Conservation (phyloP, 176 grass and related monocot species). For the Cocos nucifera region DNA sequence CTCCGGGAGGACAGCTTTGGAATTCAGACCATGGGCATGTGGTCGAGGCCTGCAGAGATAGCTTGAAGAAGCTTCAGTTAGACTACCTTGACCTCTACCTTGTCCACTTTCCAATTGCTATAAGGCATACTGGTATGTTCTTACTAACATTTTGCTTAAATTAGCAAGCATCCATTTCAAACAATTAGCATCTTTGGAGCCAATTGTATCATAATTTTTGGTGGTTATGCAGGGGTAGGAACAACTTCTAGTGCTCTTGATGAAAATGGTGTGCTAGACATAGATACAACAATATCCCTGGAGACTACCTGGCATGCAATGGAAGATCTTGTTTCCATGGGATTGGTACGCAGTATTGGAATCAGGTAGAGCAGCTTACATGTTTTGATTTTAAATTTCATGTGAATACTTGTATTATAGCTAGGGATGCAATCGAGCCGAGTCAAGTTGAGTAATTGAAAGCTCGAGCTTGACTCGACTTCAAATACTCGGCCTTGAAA, state of each 20-base stretch:
- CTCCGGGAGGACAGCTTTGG: slow-evolving; percentile 37
- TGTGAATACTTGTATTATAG: too few species aligned
- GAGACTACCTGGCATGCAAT: slow-evolving; percentile 99
- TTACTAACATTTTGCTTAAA: not conserved
- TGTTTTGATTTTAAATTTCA: too few species aligned
- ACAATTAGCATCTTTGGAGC: too few species aligned
- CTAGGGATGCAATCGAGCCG: too few species aligned
- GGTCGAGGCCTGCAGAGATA: slow-evolving; percentile 62
- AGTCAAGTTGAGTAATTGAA: too few species aligned
- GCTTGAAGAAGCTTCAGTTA: slow-evolving; percentile 67
- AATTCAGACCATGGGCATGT: slow-evolving; percentile 88
- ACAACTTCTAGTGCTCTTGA: slow-evolving; percentile 60
- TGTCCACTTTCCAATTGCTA: slow-evolving; percentile 75
- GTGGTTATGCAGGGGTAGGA: slow-evolving; percentile 49
- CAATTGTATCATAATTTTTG: not conserved
- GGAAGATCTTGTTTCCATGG: slow-evolving; percentile 83
- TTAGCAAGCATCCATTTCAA: not conserved
- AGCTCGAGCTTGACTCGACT: too few species aligned
- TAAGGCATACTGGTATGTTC: slow-evolving; percentile 52
- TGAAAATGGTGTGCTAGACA: slow-evolving; percentile 86
- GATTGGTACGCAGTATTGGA: slow-evolving; percentile 69
- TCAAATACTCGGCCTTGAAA: too few species aligned
- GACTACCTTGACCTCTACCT: slow-evolving; percentile 87
- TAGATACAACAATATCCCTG: slow-evolving; percentile 77
- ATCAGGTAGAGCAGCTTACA: slow-evolving; percentile 45